Percentiles rank a stretch among this genome's conserved stretches.
These are phyloP conservation scores for Fusarium avenaceum DNA, from an alignment of 2,329 filamentous ascomycete species.

Conservation along the genomic window DNA sequence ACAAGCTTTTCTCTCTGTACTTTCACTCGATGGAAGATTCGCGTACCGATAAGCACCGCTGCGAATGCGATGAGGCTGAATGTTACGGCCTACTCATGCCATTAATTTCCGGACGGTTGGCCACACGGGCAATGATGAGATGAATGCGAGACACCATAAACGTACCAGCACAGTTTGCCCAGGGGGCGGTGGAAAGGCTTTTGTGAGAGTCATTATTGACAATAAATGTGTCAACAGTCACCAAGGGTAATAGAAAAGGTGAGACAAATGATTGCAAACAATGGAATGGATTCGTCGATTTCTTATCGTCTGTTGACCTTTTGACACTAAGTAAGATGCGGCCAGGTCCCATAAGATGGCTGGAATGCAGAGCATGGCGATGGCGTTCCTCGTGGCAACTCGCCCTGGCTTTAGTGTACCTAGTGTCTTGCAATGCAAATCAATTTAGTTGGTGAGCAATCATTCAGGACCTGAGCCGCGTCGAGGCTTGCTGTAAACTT, in stretches of 20 bases:
- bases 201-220: constrained; percentile 27
- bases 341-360: not conserved
- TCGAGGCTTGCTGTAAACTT: constrained; percentile 4
- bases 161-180: constrained; percentile 30
- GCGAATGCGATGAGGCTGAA: constrained; percentile 22
- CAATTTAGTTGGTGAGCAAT: not conserved
- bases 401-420: constrained; percentile 18
- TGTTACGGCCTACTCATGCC: constrained; percentile 3
- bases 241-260: constrained; percentile 18
- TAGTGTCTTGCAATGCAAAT: constrained; percentile 19
- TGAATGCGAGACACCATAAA: not conserved
- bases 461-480: constrained; percentile 5
- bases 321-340: constrained; percentile 29
- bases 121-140: not conserved
- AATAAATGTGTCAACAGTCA: constrained; percentile 19
- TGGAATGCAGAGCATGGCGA: constrained; percentile 22
- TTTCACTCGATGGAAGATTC: constrained; percentile 27
- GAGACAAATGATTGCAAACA: constrained; percentile 14
- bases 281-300: constrained; percentile 18
- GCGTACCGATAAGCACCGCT: constrained; percentile 10
- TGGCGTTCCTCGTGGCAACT: constrained; percentile 15
- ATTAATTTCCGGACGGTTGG: constrained; percentile 1
- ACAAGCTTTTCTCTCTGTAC: constrained; percentile 23
- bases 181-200: constrained; percentile 21
- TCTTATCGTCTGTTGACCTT: constrained; percentile 19